Base-by-base conservation (phyloP, 2,329 filamentous ascomycete species). In the Endoconidiophora laricicola region DNA sequence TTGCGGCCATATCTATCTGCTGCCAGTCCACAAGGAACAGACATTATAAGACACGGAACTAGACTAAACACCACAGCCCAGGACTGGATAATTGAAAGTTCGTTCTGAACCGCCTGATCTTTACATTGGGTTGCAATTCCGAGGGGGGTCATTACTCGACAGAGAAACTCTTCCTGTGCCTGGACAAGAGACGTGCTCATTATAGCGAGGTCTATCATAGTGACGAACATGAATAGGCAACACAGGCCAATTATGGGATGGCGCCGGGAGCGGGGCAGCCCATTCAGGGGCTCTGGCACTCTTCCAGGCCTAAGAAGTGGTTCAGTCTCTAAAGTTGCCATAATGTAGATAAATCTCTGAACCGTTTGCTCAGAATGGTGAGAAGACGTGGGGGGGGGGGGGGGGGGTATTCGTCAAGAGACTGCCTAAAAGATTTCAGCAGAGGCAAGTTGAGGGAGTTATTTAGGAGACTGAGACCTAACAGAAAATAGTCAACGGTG, bases 1-100 rank as follows among this genome's bases (percentile, higher is more conserved):
- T 52, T 47, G 20, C 53, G 52, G 14, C 54, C 56, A 42, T 56
- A 55, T 39, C 45, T 52, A 42, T 58, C 56, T 10, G 56, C 54
- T 2, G 52, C 50, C 4, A 58, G 29, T 12, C 56, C 56, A 47
- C 52, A 57, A 18, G 55, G 56, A 5, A 58, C 50, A 6, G 52
- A 53, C 37, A 52, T 55, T 2, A 57, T 23, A 3, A 56, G 40
- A 22, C 52, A 53, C 2, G 56, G 56, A 16, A 58, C 36, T 24
- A 57, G 24, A 12, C 29, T 49, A 39, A 58, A 55, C 5, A 55
- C 55, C 6, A 54, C 44, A 18, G 56, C 48, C 54, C 56, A 57
- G 3, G 56, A 56, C 16, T 40, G 41, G 4, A 57, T 52, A 4
- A 56, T 22, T 4, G 56, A 56, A 36, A 58, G 49, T 49, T 58